These are phyloP conservation scores for Boletus coccyginus DNA, from an alignment of 768 basidiomycete genomes.

Conservation along the genomic window DNA sequence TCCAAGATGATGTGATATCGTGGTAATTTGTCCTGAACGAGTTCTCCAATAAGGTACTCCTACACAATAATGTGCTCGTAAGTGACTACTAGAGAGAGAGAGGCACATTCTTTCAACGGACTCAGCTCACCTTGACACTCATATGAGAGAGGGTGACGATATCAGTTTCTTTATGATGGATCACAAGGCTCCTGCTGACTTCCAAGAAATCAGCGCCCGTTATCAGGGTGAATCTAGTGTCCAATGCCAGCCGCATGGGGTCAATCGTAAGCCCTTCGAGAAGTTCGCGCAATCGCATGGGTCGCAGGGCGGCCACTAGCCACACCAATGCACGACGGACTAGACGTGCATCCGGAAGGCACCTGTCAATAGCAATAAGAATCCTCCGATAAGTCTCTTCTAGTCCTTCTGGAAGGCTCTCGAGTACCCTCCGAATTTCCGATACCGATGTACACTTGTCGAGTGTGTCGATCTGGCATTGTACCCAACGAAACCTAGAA, in stretches of 20 bases:
- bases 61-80: not conserved
- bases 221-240: not conserved
- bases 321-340: conserved; percentile 10
- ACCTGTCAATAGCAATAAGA: conserved; percentile 6
- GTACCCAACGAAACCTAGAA: conserved; percentile 17
- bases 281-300: conserved; percentile 8
- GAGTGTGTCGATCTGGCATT: conserved; percentile 15
- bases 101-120: no score
- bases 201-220: not conserved
- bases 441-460: not conserved
- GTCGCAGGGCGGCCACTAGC: conserved; percentile 8
- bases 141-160: conserved; percentile 11
- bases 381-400: conserved; percentile 25
- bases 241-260: not conserved
- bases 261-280: conserved; percentile 8
- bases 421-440: conserved; percentile 1
- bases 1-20: conserved; percentile 7
- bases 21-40: not conserved
- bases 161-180: conserved; percentile 10
- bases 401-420: conserved; percentile 13
- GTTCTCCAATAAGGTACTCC: conserved; percentile 14
- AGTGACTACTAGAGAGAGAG: not conserved
- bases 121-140: conserved; percentile 14
- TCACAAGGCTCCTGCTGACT: conserved; percentile 4
- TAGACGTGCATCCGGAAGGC: not conserved